Evolutionary conservation across 2,329 filamentous ascomycete genomes (phyloP), one percentile per base, ranked within the genome.

Genomic region (Spiromastix sp.): DNA sequence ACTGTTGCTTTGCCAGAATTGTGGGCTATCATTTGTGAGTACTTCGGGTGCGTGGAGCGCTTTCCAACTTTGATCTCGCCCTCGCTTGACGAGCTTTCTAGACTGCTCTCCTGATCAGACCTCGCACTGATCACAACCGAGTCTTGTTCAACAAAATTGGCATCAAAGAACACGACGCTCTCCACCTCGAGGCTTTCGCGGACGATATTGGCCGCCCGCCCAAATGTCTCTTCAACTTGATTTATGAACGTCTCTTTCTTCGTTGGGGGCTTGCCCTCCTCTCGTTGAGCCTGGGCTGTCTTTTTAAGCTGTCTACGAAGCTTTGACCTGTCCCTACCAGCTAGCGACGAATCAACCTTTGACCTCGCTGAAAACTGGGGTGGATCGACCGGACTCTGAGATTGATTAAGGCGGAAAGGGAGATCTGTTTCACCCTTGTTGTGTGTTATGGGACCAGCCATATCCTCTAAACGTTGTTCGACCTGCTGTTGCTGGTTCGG

Each of bases 131-230:
- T 38, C 5, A 34, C 35, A n/a, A 36, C 32, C 17, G 38, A 32
- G 26, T 47, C 40, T n/a, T 47, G 27, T 13, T 28, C 39, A 6
- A 38, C 48, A 15, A 48, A 45, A 8, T 40, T 27, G 1, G 50
- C 43, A 39, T 49, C 42, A 11, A 61, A 47, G 6, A 60, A 59
- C 1, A 56, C 51, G 2, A 50, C 47, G 1, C 64, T 64, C 11
- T 63, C 60, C 0, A 60, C 52, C 10, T 62, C 59, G 3, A 69
- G 48, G 0, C 62, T 59, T 19, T 66, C 52, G 1, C 60, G 47
- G 5, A 70, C 52, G 2, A 69, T 51, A 15, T 58, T 58, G 9
- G 66, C 61, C 7, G 67, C 68, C 15, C 61, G 64, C 0, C 59
- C 57, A 31, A 68, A 66, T 2, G 67, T 45, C 4, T 48, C 35